Percentiles rank a stretch among this genome's conserved stretches.
phyloP scores from a whole-genome alignment of 148 eudicot genomes.

The Polygonum maritimum region DNA sequence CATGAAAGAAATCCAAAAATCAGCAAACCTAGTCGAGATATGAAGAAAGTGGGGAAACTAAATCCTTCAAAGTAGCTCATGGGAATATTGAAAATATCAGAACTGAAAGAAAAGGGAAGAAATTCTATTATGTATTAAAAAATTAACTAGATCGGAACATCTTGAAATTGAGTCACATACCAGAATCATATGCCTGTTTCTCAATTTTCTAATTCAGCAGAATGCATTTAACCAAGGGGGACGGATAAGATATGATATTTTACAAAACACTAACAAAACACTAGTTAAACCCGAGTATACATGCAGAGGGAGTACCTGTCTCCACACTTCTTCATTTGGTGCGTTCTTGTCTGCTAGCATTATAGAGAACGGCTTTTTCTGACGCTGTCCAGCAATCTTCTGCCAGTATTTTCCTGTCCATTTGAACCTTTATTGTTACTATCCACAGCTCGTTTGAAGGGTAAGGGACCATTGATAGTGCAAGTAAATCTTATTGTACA shows the following conservation, averaged over 20 bases:
- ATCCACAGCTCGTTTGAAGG: neutral
- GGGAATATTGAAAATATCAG: neutral
- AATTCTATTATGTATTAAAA: slow-evolving; percentile 27
- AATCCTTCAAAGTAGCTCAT: too few relatives aligned
- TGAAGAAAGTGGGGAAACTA: too few relatives aligned
- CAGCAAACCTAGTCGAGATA: too few relatives aligned
- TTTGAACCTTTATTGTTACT: neutral
- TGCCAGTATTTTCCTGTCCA: slow-evolving; percentile 73
- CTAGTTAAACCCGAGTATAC: neutral
- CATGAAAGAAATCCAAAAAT: neutral
- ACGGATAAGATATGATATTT: neutral
- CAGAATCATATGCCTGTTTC: neutral
- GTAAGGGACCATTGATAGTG: neutral
- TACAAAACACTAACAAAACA: neutral
- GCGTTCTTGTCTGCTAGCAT: slow-evolving; percentile 98
- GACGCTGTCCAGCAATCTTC: slow-evolving; percentile 55
- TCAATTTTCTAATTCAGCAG: neutral
- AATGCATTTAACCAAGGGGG: neutral
- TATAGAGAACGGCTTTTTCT: slow-evolving; percentile 57
- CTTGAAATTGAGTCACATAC: neutral
- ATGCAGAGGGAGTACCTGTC: slow-evolving; percentile 35
- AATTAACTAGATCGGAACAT: slow-evolving; percentile 12
- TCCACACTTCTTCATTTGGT: slow-evolving; percentile 97
- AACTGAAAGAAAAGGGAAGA: too few relatives aligned
- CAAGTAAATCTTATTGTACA: neutral